Conservation (phyloP, 495 filamentous ascomycete genomes). For the Daldinia grandis region DNA sequence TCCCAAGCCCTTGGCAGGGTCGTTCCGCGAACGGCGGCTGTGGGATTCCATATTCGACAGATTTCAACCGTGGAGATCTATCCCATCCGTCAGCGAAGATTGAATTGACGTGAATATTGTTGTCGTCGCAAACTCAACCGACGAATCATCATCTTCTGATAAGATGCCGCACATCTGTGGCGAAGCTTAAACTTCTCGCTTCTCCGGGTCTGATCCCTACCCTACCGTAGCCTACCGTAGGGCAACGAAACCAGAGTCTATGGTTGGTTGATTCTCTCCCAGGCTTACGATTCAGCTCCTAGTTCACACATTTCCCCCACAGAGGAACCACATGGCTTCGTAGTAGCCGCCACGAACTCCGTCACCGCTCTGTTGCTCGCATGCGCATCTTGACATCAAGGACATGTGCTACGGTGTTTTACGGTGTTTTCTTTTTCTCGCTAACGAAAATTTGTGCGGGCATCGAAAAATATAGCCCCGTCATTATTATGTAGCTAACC, state of each 20-base stretch:
- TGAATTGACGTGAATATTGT: constrained; percentile 38
- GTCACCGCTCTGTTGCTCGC: constrained; percentile 29
- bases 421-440: not conserved
- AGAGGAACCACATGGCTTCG: constrained; percentile 31
- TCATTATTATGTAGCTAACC: constrained; percentile 3
- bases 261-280: constrained; percentile 27
- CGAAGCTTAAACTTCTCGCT: constrained; percentile 31
- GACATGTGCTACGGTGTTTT: not conserved
- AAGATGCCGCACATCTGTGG: constrained; percentile 40
- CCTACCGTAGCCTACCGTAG: constrained; percentile 25
- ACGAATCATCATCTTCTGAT: constrained; percentile 35
- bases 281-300: constrained; percentile 32
- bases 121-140: constrained; percentile 39
- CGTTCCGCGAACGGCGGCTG: constrained; percentile 35
- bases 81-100: not conserved
- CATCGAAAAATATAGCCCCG: constrained; percentile 7
- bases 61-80: constrained; percentile 12
- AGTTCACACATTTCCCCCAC: constrained; percentile 26
- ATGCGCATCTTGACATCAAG: constrained; percentile 28
- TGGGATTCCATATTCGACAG: constrained; percentile 2
- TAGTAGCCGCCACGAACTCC: constrained; percentile 30
- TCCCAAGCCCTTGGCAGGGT: constrained; percentile 35
- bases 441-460: not conserved
- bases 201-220: constrained; percentile 38
- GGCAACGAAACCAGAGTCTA: constrained; percentile 5